These are phyloP conservation scores for Gynochthodes officinalis DNA, from an alignment of 257 asterid species.

Conservation along the genomic window DNA sequence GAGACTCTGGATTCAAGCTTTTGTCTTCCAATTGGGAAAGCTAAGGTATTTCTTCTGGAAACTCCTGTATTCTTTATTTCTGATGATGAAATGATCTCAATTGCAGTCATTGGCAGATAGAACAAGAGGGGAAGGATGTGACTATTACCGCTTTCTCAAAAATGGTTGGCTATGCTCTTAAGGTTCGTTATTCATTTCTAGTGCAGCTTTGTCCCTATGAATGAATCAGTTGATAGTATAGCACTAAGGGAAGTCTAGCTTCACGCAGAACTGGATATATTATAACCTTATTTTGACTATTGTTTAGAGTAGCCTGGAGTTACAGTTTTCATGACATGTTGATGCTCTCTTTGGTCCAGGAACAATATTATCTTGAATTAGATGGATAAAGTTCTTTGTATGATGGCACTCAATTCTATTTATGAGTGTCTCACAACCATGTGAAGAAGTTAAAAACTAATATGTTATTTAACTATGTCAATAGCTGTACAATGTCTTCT, in stretches of 20 bases:
- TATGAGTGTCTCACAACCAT: neutral
- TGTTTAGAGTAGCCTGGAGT: neutral
- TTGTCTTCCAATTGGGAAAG: conserved; percentile 44
- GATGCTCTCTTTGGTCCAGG: neutral
- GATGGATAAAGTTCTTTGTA: neutral
- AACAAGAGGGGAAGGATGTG: conserved; percentile 42
- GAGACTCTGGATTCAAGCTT: conserved; percentile 47
- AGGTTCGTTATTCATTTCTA: conserved; percentile 28
- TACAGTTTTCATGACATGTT: neutral
- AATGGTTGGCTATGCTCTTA: conserved; percentile 53
- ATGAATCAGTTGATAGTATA: neutral
- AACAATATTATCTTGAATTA: neutral
- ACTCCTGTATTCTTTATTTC: neutral
- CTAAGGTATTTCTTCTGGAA: conserved; percentile 33
- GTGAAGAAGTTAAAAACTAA: conserved; percentile 4
- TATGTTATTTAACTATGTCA: neutral
- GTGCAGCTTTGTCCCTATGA: neutral
- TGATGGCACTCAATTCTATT: neutral
- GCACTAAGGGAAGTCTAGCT: neutral
- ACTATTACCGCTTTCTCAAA: conserved; percentile 42
- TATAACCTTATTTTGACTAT: neutral
- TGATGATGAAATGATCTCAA: neutral
- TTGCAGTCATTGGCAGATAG: conserved; percentile 27
- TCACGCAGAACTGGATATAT: neutral
- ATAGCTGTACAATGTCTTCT: neutral